These are phyloP conservation scores for Exophiala aquamarina DNA, from an alignment of 2,329 filamentous ascomycete species.

Conservation along the genomic window DNA sequence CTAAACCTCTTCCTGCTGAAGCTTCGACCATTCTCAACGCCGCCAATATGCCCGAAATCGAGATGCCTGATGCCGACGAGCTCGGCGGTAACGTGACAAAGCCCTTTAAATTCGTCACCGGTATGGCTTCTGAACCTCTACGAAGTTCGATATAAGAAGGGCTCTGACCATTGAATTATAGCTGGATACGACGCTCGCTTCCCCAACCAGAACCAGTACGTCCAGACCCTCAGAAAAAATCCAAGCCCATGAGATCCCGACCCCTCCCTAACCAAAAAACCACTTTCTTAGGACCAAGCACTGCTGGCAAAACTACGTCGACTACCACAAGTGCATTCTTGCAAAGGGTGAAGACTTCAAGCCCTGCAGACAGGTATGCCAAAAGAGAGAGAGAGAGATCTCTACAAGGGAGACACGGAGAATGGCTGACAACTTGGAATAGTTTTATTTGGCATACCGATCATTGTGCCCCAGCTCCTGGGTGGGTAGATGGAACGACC, in stretches of 20 bases:
- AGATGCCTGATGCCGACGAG: conserved; percentile 64
- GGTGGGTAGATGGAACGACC: conserved; percentile 94
- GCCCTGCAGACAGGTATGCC: conserved; percentile 86
- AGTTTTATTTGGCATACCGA: conserved; percentile 97
- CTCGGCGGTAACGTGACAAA: conserved; percentile 82
- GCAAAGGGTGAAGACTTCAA: conserved; percentile 99
- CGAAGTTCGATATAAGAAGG: conserved; percentile 7
- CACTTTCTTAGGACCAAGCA: conserved; percentile 72
- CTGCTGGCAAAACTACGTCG: conserved; percentile 99
- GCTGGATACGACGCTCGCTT: conserved; percentile 95
- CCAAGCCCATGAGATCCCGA: not conserved
- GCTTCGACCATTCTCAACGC: conserved; percentile 35
- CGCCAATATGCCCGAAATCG: conserved; percentile 80
- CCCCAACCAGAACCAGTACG: conserved; percentile 80
- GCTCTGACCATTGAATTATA: conserved; percentile 32
- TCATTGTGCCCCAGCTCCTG: conserved; percentile 96
- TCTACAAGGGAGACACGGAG: conserved; percentile 2
- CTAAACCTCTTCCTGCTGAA: conserved; percentile 25
- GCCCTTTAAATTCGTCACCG: conserved; percentile 79
- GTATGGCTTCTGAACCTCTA: conserved; percentile 31
- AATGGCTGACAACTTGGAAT: conserved; percentile 17
- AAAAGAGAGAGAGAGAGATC: not conserved
- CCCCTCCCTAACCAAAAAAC: not conserved
- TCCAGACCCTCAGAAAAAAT: conserved; percentile 21
- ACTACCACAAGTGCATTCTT: conserved; percentile 99